phyloP scores from a whole-genome alignment of 164 flowering plant species.

The Chloranthus sessilifolius region DNA sequence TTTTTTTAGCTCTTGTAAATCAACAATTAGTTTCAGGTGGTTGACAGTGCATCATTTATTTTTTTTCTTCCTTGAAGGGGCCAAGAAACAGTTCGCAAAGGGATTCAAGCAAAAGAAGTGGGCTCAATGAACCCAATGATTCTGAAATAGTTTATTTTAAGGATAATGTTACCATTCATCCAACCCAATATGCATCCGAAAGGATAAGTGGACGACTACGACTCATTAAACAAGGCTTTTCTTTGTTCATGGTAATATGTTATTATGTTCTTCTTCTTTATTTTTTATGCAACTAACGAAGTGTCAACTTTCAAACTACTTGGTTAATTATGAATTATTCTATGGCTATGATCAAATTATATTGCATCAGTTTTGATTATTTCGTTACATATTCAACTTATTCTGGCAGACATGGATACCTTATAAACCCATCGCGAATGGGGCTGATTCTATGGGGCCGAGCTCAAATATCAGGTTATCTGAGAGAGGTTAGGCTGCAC shows the following conservation, averaged over 20 bases:
- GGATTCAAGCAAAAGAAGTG: conserved; percentile 47
- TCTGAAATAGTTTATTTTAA: conserved; percentile 69
- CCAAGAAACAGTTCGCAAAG: conserved; percentile 34
- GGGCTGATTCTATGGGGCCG: conserved; percentile 27
- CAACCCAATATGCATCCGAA: conserved; percentile 86
- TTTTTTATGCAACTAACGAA: no score
- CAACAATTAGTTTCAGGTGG: no score
- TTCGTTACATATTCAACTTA: no score
- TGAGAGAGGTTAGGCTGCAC: conserved; percentile 61
- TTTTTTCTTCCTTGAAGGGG: conserved; percentile 16
- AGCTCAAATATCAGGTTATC: conserved; percentile 53
- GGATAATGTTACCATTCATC: conserved; percentile 96
- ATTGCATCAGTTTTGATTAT: no score
- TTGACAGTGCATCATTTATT: no score
- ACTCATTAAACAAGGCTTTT: conserved; percentile 71
- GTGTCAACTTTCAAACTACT: no score
- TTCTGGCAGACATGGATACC: conserved; percentile 86
- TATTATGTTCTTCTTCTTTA: no score
- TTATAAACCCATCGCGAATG: conserved; percentile 37
- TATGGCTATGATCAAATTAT: no score
- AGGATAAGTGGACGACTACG: conserved; percentile 87
- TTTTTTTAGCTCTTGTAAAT: no score
- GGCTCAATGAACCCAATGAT: conserved; percentile 47
- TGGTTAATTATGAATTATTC: no score
- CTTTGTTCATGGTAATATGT: conserved; percentile 76